Conservation (phyloP, 148 eudicot genomes). For the Chenopodium berlandieri region DNA sequence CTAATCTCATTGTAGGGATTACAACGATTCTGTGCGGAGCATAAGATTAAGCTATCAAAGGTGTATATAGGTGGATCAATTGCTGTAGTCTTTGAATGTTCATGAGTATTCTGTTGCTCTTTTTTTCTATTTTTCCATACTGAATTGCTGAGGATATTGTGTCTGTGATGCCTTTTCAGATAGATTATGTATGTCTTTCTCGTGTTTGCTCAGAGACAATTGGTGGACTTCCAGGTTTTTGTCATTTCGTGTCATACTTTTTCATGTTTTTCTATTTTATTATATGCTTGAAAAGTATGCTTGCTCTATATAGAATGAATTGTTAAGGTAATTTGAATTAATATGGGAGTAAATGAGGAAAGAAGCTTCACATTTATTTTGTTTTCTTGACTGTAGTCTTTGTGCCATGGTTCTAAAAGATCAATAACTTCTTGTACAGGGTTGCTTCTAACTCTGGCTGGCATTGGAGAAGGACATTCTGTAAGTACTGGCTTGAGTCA, state of each 20-base stretch:
- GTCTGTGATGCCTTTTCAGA: conserved; percentile 35
- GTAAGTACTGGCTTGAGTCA: conserved; percentile 41
- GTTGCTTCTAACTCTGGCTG: conserved; percentile 73
- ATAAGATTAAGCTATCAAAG: conserved; percentile 76
- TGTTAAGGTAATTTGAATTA: not conserved
- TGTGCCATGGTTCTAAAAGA: conserved; percentile 1
- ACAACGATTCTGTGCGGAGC: conserved; percentile 80
- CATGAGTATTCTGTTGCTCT: not conserved
- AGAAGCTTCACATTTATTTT: not conserved
- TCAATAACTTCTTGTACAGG: conserved; percentile 37
- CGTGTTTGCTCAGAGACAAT: conserved; percentile 89
- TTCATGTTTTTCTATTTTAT: not conserved
- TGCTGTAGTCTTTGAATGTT: not conserved
- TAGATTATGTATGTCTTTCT: conserved; percentile 81
- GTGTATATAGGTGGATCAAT: conserved; percentile 24
- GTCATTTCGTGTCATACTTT: not conserved
- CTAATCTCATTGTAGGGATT: conserved; percentile 51
- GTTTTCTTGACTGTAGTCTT: not conserved
- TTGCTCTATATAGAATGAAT: not conserved
- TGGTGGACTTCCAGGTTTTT: conserved; percentile 81
- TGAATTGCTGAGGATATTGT: conserved; percentile 3
- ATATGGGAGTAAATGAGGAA: not conserved
- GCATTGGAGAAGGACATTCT: conserved; percentile 61
- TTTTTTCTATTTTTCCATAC: not conserved
- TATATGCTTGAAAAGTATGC: not conserved